Conservation (phyloP, 306 rosid genomes). For the Acacia crassicarpa region DNA sequence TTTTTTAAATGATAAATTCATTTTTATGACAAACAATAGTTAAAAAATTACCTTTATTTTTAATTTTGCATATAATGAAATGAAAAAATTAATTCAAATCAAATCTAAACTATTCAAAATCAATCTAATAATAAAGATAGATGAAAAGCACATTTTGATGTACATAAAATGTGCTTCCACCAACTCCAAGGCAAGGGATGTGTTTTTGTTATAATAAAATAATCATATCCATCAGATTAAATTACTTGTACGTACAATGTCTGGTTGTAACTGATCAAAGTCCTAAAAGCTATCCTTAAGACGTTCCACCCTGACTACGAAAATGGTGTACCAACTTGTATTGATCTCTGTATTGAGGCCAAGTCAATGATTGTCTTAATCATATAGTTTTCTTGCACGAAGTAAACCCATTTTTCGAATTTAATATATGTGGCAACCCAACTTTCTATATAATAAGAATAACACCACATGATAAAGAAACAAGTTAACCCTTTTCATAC, state of each 20-base stretch:
- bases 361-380: neutral
- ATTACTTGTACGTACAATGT: neutral
- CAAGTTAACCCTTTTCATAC: neutral
- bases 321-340: neutral
- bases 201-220: neutral
- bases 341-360: neutral
- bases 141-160: no score
- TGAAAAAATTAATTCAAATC: no score
- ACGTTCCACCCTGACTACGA: neutral
- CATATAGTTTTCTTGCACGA: neutral
- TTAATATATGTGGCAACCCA: neutral
- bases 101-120: no score
- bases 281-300: neutral
- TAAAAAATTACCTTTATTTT: no score
- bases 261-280: neutral
- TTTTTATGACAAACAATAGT: no score
- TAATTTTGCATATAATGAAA: no score
- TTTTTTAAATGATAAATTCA: no score
- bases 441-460: neutral
- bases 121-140: no score
- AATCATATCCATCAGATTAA: neutral
- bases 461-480: neutral
- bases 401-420: neutral
- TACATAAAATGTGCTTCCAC: no score
- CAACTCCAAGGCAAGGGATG: neutral